A percentile compares a stretch with the other conserved stretches of the same genome.
Evolutionary conservation across 2,329 filamentous ascomycete species (phyloP).

Genomic region (Fragosphaeria purpurea): DNA sequence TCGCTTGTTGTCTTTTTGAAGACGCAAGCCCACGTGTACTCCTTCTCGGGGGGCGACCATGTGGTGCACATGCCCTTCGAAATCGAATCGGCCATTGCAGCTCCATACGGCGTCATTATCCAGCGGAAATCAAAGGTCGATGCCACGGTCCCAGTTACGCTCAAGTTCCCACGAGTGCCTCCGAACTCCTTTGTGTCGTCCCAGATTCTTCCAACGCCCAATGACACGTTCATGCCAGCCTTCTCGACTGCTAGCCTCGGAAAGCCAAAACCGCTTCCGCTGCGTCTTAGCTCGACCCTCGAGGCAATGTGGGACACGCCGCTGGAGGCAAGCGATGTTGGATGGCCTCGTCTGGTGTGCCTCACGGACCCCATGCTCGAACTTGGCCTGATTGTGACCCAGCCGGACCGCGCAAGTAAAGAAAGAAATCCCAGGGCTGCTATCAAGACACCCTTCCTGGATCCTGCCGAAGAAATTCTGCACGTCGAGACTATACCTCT

Average conservation of each 20-base stretch:
- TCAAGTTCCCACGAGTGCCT: conserved; percentile 54
- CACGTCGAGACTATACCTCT: conserved; percentile 57
- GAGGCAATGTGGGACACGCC: conserved; percentile 50
- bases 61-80: conserved; percentile 91
- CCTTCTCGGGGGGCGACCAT: conserved; percentile 77
- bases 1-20: conserved; percentile 86
- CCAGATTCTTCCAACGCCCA: conserved; percentile 45
- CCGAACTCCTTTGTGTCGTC: conserved; percentile 76
- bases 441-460: conserved; percentile 48
- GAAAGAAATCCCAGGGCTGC: conserved; percentile 27
- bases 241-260: conserved; percentile 50
- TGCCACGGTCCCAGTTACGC: conserved; percentile 37
- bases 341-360: conserved; percentile 68
- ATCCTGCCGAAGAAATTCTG: conserved; percentile 70
- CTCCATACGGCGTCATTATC: conserved; percentile 72
- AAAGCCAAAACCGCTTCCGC: conserved; percentile 43
- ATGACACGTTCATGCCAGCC: conserved; percentile 37
- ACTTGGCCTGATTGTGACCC: conserved; percentile 68
- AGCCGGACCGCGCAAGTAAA: conserved; percentile 33
- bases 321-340: conserved; percentile 40
- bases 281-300: conserved; percentile 42
- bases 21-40: conserved; percentile 89
- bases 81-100: conserved; percentile 75
- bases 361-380: conserved; percentile 80
- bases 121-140: conserved; percentile 62